A percentile compares a stretch with the other conserved stretches of the same genome.
These are phyloP conservation scores for Naganishia liquefaciens DNA, from an alignment of 1,284 basidiomycete species.

Conservation along the genomic window DNA sequence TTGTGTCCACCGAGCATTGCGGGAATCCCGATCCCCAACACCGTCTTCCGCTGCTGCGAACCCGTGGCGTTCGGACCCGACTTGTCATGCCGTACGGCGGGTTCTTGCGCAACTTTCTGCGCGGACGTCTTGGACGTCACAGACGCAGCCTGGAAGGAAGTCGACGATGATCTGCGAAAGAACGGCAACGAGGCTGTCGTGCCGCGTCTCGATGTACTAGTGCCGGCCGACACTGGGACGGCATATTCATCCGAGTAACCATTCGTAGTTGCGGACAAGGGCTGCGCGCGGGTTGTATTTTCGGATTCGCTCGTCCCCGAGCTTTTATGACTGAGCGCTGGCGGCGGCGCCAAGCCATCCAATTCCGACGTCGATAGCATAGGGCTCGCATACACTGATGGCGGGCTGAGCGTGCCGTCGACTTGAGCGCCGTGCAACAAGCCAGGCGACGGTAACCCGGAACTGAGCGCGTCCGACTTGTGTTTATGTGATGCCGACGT, in stretches of 20 bases:
- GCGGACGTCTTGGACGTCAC: conserved; percentile 1
- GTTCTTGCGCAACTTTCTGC: conserved; percentile 17
- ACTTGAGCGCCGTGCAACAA: conserved; percentile 1
- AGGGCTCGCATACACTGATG: conserved; percentile 55
- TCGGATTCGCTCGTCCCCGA: conserved; percentile 61
- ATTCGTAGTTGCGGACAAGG: conserved; percentile 29
- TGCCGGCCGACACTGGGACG: conserved; percentile 28
- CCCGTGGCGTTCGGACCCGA: neutral
- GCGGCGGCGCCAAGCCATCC: conserved; percentile 2
- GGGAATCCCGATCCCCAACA: conserved; percentile 65
- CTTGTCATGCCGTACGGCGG: conserved; percentile 25
- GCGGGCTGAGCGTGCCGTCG: conserved; percentile 45
- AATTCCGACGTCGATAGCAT: neutral
- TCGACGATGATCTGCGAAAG: conserved; percentile 87
- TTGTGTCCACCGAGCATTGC: conserved; percentile 80
- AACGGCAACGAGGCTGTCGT: conserved; percentile 68
- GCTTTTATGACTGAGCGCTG: conserved; percentile 60
- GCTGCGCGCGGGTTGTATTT: conserved; percentile 59
- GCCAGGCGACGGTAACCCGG: conserved; percentile 18
- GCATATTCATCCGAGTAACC: conserved; percentile 7
- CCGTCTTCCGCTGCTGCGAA: conserved; percentile 45
- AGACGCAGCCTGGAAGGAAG: conserved; percentile 65
- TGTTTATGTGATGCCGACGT: conserved; percentile 57
- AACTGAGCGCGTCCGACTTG: conserved; percentile 41
- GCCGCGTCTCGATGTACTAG: conserved; percentile 3